Evolutionary conservation across 345 rosid genomes (phyloP).

Genomic region (Anastatica hierochuntica): DNA sequence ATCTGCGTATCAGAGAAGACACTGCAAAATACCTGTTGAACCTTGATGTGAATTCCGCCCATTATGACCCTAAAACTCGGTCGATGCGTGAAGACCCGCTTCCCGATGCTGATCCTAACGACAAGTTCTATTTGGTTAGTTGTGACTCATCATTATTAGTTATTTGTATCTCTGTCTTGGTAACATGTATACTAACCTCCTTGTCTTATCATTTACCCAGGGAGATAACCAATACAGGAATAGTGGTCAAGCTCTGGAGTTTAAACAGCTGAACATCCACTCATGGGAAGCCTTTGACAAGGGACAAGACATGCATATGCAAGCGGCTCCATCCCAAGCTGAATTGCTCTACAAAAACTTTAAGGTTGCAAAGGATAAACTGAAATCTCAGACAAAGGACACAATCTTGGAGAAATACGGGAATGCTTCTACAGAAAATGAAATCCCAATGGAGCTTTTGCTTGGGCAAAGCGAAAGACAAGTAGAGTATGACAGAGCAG

Average conservation of each 20-base stretch:
- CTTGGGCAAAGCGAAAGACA: conserved; percentile 62
- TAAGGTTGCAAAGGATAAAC: conserved; percentile 41
- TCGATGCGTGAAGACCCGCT: conserved; percentile 82
- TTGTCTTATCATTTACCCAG: conserved; percentile 20
- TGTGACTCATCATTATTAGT: not conserved
- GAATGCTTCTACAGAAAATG: conserved; percentile 55
- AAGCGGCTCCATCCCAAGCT: conserved; percentile 73
- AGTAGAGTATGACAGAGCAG: conserved; percentile 65
- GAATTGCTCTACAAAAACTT: conserved; percentile 42
- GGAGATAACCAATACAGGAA: conserved; percentile 64
- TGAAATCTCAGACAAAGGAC: conserved; percentile 42
- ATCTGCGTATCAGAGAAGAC: conserved; percentile 74
- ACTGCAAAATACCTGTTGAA: conserved; percentile 66
- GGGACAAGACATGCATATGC: conserved; percentile 71
- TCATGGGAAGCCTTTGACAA: conserved; percentile 35
- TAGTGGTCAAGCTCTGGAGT: conserved; percentile 70
- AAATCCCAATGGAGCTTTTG: conserved; percentile 52
- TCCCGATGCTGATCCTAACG: conserved; percentile 70
- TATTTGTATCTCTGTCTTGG: not conserved
- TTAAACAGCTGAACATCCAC: conserved; percentile 33
- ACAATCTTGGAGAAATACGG: conserved; percentile 54
- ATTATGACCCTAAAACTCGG: conserved; percentile 68
- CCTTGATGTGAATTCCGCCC: conserved; percentile 69
- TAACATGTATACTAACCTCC: not conserved
- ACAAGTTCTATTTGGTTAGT: conserved; percentile 53